Base-by-base conservation (phyloP, 2,329 filamentous ascomycete genomes). In the Monilinia polystroma region DNA sequence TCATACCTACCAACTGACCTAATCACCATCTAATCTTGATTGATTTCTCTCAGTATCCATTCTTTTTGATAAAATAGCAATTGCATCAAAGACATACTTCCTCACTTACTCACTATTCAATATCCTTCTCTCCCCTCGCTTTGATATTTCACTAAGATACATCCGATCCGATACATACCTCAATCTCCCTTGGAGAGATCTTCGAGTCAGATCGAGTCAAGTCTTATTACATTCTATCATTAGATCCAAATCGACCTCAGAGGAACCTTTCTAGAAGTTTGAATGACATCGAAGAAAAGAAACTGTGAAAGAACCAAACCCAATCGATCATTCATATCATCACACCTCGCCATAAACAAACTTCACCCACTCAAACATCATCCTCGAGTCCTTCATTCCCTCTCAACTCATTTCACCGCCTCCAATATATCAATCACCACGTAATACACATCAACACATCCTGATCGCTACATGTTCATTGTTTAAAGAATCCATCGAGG, bases 391-490 rank as follows among this genome's bases (percentile, higher is more conserved):
- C 18, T 41, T 62, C 26, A n/a, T 35, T 59, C 41, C 41, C 32
- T 6, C 32, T 6, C 29, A 35, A 5, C 12, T 0, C 20, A 11
- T 47, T 57, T 57, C 43, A 29, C 45, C 63, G 54, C 63, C 54
- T 52, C 4, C 11, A 23, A 18, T 55, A 3, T 1, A 35, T 53
- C 23, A 12, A 29, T 52, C 55, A 12, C 60, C 8, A 56, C 49
- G 63, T 41, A 64, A 55, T 49, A 49, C 16, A n/a, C 35, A 29
- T n/a, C 41, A 49, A 47, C 43, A 47, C 12, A 32, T 26, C 38
- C 23, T 23, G 60, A 35, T 47, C 63, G 55, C 55, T 53, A 23
- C 3, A 66, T 66, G 63, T 26, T 60, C 57, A 51, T 26, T 7
- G n/a, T 53, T 59, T 35, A 14, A 45, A 64, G 26, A 47, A 26